phyloP scores from a whole-genome alignment of 345 rosid genomes.

The Citrus medica region DNA sequence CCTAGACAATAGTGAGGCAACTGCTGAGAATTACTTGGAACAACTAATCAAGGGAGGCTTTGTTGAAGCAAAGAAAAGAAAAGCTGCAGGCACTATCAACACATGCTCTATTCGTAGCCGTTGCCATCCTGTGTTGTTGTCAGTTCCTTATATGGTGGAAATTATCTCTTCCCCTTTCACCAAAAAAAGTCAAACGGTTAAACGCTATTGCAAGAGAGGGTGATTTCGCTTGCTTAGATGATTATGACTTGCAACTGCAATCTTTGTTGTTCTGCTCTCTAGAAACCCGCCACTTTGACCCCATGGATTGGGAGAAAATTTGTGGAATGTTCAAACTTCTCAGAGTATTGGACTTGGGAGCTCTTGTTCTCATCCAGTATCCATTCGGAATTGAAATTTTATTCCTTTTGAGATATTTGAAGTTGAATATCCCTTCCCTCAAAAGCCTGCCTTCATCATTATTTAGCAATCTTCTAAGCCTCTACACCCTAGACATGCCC shows the following conservation, averaged over 20 bases:
- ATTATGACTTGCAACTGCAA: no score
- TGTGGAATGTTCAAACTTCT: neutral
- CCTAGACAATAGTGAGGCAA: neutral
- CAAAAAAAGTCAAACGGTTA: no score
- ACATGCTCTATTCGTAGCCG: neutral
- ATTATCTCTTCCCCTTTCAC: neutral
- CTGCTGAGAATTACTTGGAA: neutral
- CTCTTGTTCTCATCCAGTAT: neutral
- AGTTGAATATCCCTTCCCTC: neutral
- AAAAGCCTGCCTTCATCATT: neutral
- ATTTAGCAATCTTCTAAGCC: neutral
- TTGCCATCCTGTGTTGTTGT: fast-evolving
- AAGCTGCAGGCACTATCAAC: neutral
- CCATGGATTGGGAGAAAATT: no score
- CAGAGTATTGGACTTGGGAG: neutral
- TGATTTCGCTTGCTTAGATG: no score
- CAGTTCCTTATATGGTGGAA: neutral
- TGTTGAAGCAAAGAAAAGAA: neutral
- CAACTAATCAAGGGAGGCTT: neutral
- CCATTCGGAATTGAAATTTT: neutral
- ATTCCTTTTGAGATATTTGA: neutral
- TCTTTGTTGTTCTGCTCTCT: neutral
- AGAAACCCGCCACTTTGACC: no score
- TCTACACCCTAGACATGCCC: no score
- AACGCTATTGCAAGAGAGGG: fast-evolving